phyloP scores from a whole-genome alignment of 2,329 filamentous ascomycete genomes.

The Cladophialophora immunda region DNA sequence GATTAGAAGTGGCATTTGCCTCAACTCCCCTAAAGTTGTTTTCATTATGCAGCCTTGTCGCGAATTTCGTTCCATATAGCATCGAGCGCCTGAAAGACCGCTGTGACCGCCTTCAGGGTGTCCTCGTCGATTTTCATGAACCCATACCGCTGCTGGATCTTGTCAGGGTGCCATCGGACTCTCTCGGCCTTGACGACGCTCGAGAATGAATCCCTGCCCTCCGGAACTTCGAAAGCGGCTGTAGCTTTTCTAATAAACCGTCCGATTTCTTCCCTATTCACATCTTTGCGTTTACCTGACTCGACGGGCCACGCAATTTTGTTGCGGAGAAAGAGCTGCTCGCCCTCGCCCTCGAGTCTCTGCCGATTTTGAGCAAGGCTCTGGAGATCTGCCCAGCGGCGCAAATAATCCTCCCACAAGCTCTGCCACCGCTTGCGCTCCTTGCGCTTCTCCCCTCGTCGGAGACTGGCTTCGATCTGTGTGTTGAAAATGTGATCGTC shows the following conservation, averaged over 20 bases:
- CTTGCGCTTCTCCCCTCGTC: constrained; percentile 71
- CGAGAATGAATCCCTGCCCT: constrained; percentile 48
- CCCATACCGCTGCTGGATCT: constrained; percentile 89
- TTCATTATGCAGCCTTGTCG: constrained; percentile 7
- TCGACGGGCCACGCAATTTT: constrained; percentile 77
- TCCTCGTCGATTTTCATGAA: constrained; percentile 76
- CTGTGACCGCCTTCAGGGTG: constrained; percentile 81
- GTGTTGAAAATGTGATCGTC: constrained; percentile 58
- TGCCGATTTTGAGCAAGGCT: constrained; percentile 36
- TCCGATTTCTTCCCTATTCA: constrained; percentile 69
- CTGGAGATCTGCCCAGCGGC: constrained; percentile 67
- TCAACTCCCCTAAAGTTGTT: neutral
- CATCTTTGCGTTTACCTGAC: constrained; percentile 65
- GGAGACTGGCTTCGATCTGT: constrained; percentile 75
- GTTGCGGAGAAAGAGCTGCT: constrained; percentile 47
- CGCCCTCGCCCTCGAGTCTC: constrained; percentile 24
- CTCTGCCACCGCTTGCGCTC: constrained; percentile 63
- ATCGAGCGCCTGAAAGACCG: constrained; percentile 91
- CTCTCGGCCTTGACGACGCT: constrained; percentile 80
- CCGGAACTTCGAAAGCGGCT: constrained; percentile 20
- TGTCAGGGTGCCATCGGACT: constrained; percentile 96
- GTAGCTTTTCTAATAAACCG: constrained; percentile 69
- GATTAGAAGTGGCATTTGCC: neutral
- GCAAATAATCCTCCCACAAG: constrained; percentile 71
- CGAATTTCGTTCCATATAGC: constrained; percentile 69